Percentiles rank a stretch among this genome's conserved stretches.
Conservation (phyloP, 306 rosid species). For the Fragaria ananassa region DNA sequence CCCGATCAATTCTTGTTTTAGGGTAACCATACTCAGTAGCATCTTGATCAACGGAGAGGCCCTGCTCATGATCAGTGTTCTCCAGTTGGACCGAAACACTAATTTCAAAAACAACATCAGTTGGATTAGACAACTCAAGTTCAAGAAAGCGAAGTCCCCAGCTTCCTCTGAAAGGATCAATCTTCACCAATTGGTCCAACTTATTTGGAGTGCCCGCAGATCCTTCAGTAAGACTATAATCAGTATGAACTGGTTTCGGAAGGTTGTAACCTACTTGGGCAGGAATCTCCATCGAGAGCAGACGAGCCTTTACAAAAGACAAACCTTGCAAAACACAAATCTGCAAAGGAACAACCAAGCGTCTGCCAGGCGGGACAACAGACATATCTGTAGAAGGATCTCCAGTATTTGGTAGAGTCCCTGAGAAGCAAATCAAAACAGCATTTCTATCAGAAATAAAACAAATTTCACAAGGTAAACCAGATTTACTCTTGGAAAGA, state of each 20-base stretch:
- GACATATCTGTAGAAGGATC: constrained; percentile 47
- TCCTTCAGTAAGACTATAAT: constrained; percentile 39
- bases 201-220: constrained; percentile 42
- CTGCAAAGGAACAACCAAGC: constrained; percentile 83
- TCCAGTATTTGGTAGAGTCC: constrained; percentile 51
- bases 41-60: constrained; percentile 42
- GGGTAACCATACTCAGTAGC: constrained; percentile 71
- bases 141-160: constrained; percentile 94
- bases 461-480: not conserved
- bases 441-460: constrained; percentile 18
- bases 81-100: constrained; percentile 81
- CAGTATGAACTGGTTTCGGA: constrained; percentile 45
- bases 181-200: constrained; percentile 78
- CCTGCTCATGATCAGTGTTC: constrained; percentile 46
- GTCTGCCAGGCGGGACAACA: constrained; percentile 79
- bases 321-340: constrained; percentile 90
- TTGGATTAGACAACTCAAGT: constrained; percentile 88
- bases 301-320: constrained; percentile 86
- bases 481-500: not conserved
- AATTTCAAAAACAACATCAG: constrained; percentile 80
- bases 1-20: constrained; percentile 82
- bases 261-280: constrained; percentile 82
- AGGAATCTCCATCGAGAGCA: constrained; percentile 98
- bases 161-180: constrained; percentile 90
- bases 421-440: constrained; percentile 39